Evolutionary conservation across 2,329 filamentous ascomycete genomes (phyloP), one percentile per base, ranked within the genome.

Genomic region (Pestalotiopsis sp.): DNA sequence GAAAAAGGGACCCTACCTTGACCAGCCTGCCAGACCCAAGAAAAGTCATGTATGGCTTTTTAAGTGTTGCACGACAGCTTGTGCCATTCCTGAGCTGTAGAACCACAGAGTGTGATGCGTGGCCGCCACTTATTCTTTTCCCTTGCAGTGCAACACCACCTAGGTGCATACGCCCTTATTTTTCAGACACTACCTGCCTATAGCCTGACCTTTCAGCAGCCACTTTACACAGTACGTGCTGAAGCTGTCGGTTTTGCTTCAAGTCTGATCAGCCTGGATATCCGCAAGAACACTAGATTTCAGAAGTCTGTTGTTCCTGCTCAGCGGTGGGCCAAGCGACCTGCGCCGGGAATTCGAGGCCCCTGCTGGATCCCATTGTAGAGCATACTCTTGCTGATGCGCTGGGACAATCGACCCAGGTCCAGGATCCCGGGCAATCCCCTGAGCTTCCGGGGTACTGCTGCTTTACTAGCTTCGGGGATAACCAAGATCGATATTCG

Each of bases 401-500:
- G 35, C 30, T 61, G 58, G 58, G 40, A 61, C 58, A 20, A 52
- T 17, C 26, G 56, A 58, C 56, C 56, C 26, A 58, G 56, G 56
- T 58, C 56, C 56, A n/a, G 56, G 56, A 22, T 58, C 20, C 56
- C 56, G 56, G 56, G 44, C 26, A 61, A 17, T 11, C 58, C 58
- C 58, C 58, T 61, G 58, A 20, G 20, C 11, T 39, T 39, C 17
- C 30, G 58, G 58, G 30, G 58, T 61, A 61, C n/a, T 17, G 30
- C 30, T 35, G 20, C 55, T 20, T 35, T 17, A 11, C 13, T 35
- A 61, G n/a, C 58, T 39, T 35, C 26, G 26, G 56, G 56, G 26
- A 61, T 35, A 61, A 13, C 20, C 20, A 17, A 61, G 58, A 61
- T 61, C 58, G 58, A 61, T 61, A 39, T 17, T 61, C 58, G 58